Evolutionary conservation across 2,329 filamentous ascomycete species (phyloP).

Genomic region (Scopulariopsis brevicaulis): DNA sequence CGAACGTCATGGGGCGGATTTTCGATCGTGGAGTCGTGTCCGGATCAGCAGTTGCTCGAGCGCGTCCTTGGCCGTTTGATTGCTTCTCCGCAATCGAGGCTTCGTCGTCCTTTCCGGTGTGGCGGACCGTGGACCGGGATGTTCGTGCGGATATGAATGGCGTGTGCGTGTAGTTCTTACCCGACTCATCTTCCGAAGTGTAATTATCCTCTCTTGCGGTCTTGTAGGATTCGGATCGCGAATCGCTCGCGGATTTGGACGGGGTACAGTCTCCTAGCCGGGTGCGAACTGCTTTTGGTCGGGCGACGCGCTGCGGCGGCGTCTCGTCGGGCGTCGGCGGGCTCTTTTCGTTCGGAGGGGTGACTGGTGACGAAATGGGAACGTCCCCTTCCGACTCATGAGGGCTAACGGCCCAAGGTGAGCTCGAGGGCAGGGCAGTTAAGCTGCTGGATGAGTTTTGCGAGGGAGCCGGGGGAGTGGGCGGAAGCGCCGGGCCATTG

Average conservation of each 20-base stretch:
- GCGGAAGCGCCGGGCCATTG: constrained; percentile 39
- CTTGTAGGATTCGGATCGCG: constrained; percentile 58
- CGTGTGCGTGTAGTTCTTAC: constrained; percentile 27
- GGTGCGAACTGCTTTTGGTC: constrained; percentile 33
- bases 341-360: constrained; percentile 53
- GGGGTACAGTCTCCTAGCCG: constrained; percentile 32
- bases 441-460: constrained; percentile 29
- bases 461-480: constrained; percentile 52
- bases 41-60: constrained; percentile 17
- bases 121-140: constrained; percentile 32
- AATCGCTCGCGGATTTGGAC: constrained; percentile 40
- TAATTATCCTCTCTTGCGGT: constrained; percentile 57
- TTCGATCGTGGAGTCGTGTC: constrained; percentile 28
- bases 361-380: constrained; percentile 30
- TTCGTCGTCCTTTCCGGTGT: constrained; percentile 16
- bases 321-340: constrained; percentile 68
- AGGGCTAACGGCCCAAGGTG: constrained; percentile 1
- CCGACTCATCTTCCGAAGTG: constrained; percentile 49
- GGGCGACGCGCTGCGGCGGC: constrained; percentile 43
- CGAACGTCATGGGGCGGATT: constrained; percentile 41
- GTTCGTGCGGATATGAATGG: constrained; percentile 24
- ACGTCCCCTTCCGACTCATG: background rate
- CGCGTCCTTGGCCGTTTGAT: constrained; percentile 28
- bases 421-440: constrained; percentile 1
- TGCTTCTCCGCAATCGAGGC: constrained; percentile 25